Conservation (phyloP, 148 eudicot genomes). For the Silene conica region DNA sequence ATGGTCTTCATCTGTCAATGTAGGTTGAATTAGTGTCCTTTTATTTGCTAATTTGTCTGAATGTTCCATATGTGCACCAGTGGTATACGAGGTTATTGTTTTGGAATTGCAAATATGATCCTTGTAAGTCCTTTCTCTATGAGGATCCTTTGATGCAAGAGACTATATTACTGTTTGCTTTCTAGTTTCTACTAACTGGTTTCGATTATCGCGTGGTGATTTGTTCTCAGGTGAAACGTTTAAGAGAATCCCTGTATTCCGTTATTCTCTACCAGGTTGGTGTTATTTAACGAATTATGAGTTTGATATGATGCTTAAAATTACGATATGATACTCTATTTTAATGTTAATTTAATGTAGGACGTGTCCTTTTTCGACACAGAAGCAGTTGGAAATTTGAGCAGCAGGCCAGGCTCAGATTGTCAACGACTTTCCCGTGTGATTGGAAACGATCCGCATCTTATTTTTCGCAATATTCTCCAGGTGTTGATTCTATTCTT, state of each 20-base stretch:
- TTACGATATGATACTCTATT: background rate
- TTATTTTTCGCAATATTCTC: slow-evolving; percentile 41
- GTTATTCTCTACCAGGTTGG: slow-evolving; percentile 46
- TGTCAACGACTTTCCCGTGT: slow-evolving; percentile 50
- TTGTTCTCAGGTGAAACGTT: slow-evolving; percentile 40
- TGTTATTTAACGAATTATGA: background rate
- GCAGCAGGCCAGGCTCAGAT: slow-evolving; percentile 54
- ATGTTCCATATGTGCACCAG: slow-evolving; percentile 27
- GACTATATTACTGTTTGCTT: background rate
- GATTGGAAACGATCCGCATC: slow-evolving; percentile 42
- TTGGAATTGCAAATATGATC: slow-evolving; percentile 38
- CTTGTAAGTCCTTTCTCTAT: slow-evolving; percentile 36
- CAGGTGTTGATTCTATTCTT: slow-evolving; percentile 32
- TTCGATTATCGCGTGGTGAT: background rate
- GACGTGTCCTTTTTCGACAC: slow-evolving; percentile 49
- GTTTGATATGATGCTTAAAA: slow-evolving; percentile 11
- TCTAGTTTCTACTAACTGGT: background rate
- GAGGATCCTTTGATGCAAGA: background rate
- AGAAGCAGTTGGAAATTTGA: slow-evolving; percentile 52
- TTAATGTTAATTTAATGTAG: slow-evolving; percentile 31
- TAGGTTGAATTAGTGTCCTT: too few relatives aligned
- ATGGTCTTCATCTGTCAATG: too few relatives aligned
- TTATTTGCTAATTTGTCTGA: background rate
- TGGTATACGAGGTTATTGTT: slow-evolving; percentile 48
- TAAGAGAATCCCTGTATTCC: slow-evolving; percentile 40